These are phyloP conservation scores for Conoideocrella luteorostrata DNA, from an alignment of 2,329 filamentous ascomycete genomes.

Conservation along the genomic window DNA sequence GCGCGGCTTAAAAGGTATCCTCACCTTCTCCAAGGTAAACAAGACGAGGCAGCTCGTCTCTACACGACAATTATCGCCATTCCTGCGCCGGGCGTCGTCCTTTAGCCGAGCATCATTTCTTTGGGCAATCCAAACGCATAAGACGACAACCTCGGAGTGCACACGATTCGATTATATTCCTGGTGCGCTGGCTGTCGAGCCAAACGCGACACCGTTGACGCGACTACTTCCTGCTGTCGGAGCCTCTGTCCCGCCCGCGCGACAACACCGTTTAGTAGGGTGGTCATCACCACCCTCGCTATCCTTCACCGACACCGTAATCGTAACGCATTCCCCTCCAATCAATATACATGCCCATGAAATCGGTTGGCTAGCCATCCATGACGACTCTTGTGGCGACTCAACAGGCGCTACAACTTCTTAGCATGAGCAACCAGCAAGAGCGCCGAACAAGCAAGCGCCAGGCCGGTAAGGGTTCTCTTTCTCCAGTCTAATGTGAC, in stretches of 20 bases:
- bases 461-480: slow-evolving; percentile 51
- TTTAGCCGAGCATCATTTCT: neutral
- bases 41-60: slow-evolving; percentile 11
- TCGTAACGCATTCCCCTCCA: neutral
- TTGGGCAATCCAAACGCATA: neutral
- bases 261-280: slow-evolving; percentile 10
- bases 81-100: slow-evolving; percentile 2
- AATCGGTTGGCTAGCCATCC: slow-evolving; percentile 40
- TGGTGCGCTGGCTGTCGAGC: slow-evolving; percentile 6
- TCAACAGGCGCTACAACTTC: slow-evolving; percentile 57
- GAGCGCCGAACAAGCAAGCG: slow-evolving; percentile 59
- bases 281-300: slow-evolving; percentile 1
- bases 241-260: slow-evolving; percentile 4
- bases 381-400: slow-evolving; percentile 65
- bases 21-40: slow-evolving; percentile 13
- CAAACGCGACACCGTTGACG: slow-evolving; percentile 10
- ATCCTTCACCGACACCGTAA: neutral
- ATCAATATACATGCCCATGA: slow-evolving; percentile 3
- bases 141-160: slow-evolving; percentile 2
- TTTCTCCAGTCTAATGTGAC: too few relatives aligned
- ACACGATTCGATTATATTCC: neutral
- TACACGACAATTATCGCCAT: slow-evolving; percentile 9
- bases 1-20: slow-evolving; percentile 2
- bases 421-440: slow-evolving; percentile 63
- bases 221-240: slow-evolving; percentile 4